Conservation (phyloP, 2,329 filamentous ascomycete genomes). For the Exophiala viscosa region DNA sequence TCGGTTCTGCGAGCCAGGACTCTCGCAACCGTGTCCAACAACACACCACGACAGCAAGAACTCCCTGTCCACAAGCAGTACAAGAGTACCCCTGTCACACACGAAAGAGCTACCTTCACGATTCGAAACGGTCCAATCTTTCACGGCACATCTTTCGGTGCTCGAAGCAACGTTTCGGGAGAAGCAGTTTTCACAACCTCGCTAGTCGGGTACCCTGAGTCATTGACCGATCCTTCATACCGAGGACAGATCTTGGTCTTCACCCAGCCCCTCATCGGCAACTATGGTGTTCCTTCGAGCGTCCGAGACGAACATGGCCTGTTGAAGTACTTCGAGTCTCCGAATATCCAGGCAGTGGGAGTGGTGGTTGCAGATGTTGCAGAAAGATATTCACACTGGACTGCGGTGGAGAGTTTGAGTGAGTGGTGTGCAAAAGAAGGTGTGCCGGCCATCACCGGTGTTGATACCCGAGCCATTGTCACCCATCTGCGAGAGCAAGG, state of each 20-base stretch:
- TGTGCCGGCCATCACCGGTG: conserved; percentile 90
- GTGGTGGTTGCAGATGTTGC: conserved; percentile 95
- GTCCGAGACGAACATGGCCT: conserved; percentile 83
- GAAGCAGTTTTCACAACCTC: conserved; percentile 99
- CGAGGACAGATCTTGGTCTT: conserved; percentile 91
- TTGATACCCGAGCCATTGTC: conserved; percentile 95
- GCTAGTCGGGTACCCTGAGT: conserved; percentile 96
- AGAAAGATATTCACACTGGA: conserved; percentile 96
- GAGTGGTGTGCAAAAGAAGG: conserved; percentile 96
- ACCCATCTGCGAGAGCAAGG: conserved; percentile 94
- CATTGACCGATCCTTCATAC: conserved; percentile 66
- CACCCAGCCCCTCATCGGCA: conserved; percentile 95
- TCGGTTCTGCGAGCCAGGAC: conserved; percentile 35
- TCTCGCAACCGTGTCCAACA: conserved; percentile 23
- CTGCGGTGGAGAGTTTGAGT: conserved; percentile 86
- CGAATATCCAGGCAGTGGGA: conserved; percentile 92
- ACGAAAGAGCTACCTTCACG: conserved; percentile 85
- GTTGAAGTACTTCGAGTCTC: conserved; percentile 96
- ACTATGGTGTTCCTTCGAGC: conserved; percentile 91
- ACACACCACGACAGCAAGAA: conserved; percentile 34
- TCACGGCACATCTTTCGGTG: conserved; percentile 93
- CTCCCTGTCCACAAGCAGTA: conserved; percentile 38
- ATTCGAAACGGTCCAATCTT: conserved; percentile 96
- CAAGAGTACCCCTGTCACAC: conserved; percentile 61
- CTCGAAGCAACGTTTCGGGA: conserved; percentile 92